These are phyloP conservation scores for Metschnikowia gelsemii DNA, from an alignment of 805 yeast species.

Conservation along the genomic window DNA sequence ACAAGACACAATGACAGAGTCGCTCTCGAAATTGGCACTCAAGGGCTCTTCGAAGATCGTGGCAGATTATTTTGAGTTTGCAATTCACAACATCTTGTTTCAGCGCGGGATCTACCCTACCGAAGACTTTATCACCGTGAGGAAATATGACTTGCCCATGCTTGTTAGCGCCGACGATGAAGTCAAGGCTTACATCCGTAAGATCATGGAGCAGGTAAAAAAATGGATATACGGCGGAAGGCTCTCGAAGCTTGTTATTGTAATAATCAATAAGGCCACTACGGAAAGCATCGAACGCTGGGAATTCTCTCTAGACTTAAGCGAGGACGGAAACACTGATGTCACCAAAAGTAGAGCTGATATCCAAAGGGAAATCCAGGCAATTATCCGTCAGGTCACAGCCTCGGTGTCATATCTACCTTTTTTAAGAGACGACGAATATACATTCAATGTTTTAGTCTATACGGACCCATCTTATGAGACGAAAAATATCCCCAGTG, in stretches of 20 bases:
- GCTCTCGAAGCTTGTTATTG: conserved; percentile 67
- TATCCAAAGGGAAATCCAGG: conserved; percentile 75
- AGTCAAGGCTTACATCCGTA: conserved; percentile 63
- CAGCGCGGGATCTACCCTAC: conserved; percentile 90
- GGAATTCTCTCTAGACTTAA: conserved; percentile 70
- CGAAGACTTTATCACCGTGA: conserved; percentile 75
- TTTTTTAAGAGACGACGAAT: conserved; percentile 50
- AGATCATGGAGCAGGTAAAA: conserved; percentile 60
- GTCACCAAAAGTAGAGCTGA: conserved; percentile 40
- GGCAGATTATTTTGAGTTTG: conserved; percentile 80
- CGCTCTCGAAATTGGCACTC: conserved; percentile 49
- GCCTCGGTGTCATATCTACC: conserved; percentile 88
- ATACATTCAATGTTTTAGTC: conserved; percentile 82
- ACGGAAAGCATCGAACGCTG: conserved; percentile 78
- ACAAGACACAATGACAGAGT: conserved; percentile 12
- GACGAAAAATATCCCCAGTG: conserved; percentile 62
- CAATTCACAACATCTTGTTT: conserved; percentile 76
- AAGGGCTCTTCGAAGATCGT: conserved; percentile 79
- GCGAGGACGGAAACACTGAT: conserved; percentile 21
- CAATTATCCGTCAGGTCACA: conserved; percentile 83
- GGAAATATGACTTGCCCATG: conserved; percentile 76
- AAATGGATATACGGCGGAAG: conserved; percentile 73
- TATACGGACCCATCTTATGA: conserved; percentile 61
- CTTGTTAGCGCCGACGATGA: conserved; percentile 74
- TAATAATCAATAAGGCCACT: conserved; percentile 64